Evolutionary conservation across 768 basidiomycete species (phyloP), one percentile per base, ranked within the genome.

Genomic region (Austroboletus festivus): DNA sequence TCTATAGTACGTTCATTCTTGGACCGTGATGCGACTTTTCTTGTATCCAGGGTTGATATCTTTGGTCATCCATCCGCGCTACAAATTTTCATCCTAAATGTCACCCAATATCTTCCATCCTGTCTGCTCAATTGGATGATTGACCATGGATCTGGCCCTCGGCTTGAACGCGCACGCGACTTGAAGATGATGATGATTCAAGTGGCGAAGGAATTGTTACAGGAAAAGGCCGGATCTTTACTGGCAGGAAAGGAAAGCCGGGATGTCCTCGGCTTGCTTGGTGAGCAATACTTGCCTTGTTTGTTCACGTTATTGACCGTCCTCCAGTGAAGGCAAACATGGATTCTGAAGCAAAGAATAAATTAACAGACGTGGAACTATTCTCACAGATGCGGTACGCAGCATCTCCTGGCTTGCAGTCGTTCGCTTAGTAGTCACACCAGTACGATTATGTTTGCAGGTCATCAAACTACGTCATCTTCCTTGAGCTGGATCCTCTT

Each of bases 401-500:
- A 37, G 12, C 33, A 10, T 41, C 6, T 5, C 42, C 28, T 24
- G 7, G 26, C 18, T 37, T 18, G 16, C 15, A 1, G 11, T 24
- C n/a, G 12, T 8, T 6, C 6, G 2, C 19, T 33, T 34, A 21
- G 19, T 37, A 20, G 19, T 47, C 5, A 5, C 4, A n/a, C 13
- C 19, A 77, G 74, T 16, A 76, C 74, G 20, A 73, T 78, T 12
- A 55, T 77, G 13, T 55, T 79, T 13, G 75, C 76, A 35, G 76
- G 75, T 2, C 78, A 86, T 59, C 84, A 84, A 61, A 85, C 83
- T 3, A 82, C 78, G 43, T 76, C 85, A 4, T 79, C 74, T 33
- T 72, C 76, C 2, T 46, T 84, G 26, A 72, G 74, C 46, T 89
- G 84, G 83, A 73, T 78, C 7, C 65, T 89, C 10, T 70, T 83